Conservation (phyloP, 805 yeast genomes). For the Candida ascalaphidarum region DNA sequence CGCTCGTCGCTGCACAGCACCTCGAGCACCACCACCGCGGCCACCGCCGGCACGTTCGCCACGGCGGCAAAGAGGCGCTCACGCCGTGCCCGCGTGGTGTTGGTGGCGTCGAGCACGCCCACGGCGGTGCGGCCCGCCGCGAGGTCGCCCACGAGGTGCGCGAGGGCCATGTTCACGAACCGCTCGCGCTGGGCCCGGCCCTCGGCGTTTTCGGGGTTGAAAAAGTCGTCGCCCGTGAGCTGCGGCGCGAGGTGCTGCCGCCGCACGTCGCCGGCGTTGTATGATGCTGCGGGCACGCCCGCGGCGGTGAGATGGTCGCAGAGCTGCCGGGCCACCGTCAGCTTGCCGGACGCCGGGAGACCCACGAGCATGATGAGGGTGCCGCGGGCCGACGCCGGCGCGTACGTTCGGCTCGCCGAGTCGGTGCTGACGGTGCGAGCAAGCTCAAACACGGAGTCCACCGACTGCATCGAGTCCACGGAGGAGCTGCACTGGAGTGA, state of each 20-base stretch:
- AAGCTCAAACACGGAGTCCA: too few species aligned
- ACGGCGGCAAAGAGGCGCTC: conserved; percentile 18
- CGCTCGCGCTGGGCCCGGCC: conserved; percentile 24
- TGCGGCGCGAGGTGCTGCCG: conserved; percentile 18
- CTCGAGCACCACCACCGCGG: conserved; percentile 47
- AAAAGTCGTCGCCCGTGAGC: conserved; percentile 26
- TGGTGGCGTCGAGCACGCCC: conserved; percentile 37
- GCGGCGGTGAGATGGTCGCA: not conserved
- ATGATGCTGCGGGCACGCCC: conserved; percentile 10
- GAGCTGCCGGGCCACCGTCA: conserved; percentile 28
- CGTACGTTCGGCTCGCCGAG: too few species aligned
- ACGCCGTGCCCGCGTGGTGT: conserved; percentile 28
- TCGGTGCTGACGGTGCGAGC: too few species aligned
- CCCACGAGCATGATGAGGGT: conserved; percentile 28
- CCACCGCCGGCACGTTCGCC: conserved; percentile 10
- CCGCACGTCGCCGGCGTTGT: conserved; percentile 47
- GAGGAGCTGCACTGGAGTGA: too few species aligned
- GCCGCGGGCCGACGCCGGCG: too few species aligned
- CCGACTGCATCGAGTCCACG: too few species aligned
- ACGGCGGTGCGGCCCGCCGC: conserved; percentile 15
- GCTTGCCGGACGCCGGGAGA: conserved; percentile 34
- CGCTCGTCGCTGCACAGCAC: conserved; percentile 47
- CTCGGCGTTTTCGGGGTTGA: conserved; percentile 25
- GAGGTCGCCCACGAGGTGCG: conserved; percentile 22
- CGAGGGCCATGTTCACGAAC: conserved; percentile 26